These are phyloP conservation scores for Skeletonema tropicum DNA, from an alignment of 108 stramenopile genomes.

Conservation along the genomic window DNA sequence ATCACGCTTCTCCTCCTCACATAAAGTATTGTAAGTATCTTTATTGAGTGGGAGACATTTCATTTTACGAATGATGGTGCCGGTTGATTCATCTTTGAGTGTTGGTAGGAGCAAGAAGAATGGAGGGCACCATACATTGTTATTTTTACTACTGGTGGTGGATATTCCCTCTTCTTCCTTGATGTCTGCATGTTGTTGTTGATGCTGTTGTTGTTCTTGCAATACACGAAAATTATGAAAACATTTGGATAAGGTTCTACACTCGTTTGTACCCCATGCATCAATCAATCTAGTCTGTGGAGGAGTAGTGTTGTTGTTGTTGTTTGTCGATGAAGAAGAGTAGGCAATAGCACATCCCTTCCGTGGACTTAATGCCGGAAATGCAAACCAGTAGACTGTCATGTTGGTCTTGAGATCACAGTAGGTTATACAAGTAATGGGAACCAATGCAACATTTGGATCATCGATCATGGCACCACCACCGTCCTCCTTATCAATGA, in stretches of 20 bases:
- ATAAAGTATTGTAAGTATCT: conserved; percentile 25
- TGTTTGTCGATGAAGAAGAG: conserved; percentile 16
- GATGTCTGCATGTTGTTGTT: neutral
- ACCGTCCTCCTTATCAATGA: neutral
- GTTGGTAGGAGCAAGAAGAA: conserved; percentile 39
- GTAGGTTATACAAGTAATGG: conserved; percentile 58
- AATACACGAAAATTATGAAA: conserved; percentile 24
- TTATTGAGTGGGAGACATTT: conserved; percentile 29
- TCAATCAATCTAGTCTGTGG: conserved; percentile 26
- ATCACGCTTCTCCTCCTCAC: conserved; percentile 32
- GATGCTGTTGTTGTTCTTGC: conserved; percentile 25
- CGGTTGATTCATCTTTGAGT: conserved; percentile 8
- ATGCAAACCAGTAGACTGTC: conserved; percentile 88
- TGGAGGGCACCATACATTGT: conserved; percentile 47
- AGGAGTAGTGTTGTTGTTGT: neutral
- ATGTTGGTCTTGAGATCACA: conserved; percentile 83
- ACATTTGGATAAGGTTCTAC: conserved; percentile 24
- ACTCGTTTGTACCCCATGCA: conserved; percentile 28
- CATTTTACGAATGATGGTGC: conserved; percentile 24
- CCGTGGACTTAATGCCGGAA: conserved; percentile 66
- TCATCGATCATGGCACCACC: conserved; percentile 14
- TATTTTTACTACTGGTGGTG: neutral
- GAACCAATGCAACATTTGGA: conserved; percentile 34
- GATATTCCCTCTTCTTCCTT: neutral
- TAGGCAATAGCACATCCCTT: conserved; percentile 36